Conservation (phyloP, 352 stramenopile species). For the Phytophthora aleatoria region DNA sequence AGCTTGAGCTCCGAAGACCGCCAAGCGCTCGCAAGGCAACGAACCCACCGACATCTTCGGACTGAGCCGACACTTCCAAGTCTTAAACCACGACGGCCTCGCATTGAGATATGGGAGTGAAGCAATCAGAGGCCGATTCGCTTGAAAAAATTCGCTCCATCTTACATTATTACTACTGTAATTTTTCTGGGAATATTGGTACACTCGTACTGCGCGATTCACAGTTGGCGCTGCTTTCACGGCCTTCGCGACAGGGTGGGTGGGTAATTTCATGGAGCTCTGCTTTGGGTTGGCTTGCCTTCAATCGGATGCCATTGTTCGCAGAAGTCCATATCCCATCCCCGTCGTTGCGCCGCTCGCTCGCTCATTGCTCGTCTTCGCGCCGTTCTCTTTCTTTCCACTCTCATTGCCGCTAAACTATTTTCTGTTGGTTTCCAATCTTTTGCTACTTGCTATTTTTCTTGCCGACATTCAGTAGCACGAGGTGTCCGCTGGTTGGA, state of each 20-base stretch:
- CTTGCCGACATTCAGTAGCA: constrained; percentile 38
- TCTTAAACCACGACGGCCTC: constrained; percentile 18
- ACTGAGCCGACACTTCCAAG: constrained; percentile 17
- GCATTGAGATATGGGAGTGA: constrained; percentile 18
- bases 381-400: constrained; percentile 23
- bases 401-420: constrained; percentile 19
- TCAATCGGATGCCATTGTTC: constrained; percentile 25
- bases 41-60: constrained; percentile 1
- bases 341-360: constrained; percentile 23
- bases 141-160: constrained; percentile 46
- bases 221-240: constrained; percentile 35
- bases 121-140: constrained; percentile 2
- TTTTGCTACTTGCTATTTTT: constrained; percentile 37
- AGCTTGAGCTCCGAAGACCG: constrained; percentile 36
- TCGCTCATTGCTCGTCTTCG: constrained; percentile 39
- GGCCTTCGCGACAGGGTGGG: constrained; percentile 8
- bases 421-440: constrained; percentile 31
- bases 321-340: background rate
- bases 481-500: constrained; percentile 32
- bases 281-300: constrained; percentile 18
- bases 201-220: constrained; percentile 44
- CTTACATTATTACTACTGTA: constrained; percentile 40
- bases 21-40: constrained; percentile 18
- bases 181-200: constrained; percentile 43
- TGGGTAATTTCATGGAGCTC: constrained; percentile 3